A percentile compares a stretch with the other conserved stretches of the same genome.
These are phyloP conservation scores for Fistulinella prunicolor DNA, from an alignment of 768 basidiomycete species.

Conservation along the genomic window DNA sequence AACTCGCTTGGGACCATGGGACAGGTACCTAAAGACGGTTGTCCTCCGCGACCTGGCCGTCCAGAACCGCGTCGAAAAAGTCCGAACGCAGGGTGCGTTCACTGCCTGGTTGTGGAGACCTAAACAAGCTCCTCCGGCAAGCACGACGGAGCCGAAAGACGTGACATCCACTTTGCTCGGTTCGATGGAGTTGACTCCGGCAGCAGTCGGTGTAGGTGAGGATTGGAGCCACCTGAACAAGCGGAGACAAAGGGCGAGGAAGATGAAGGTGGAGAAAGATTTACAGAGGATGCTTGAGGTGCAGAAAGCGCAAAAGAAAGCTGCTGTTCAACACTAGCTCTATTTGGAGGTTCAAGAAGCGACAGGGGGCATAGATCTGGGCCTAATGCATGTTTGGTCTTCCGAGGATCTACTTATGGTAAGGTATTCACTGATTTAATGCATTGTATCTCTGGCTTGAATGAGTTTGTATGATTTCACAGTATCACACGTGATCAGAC, in stretches of 20 bases:
- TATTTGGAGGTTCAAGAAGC: too few relatives aligned
- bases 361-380: too few relatives aligned
- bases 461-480: too few relatives aligned
- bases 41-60: conserved; percentile 48
- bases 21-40: conserved; percentile 53
- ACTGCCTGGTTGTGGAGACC: conserved; percentile 44
- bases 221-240: conserved; percentile 59
- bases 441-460: too few relatives aligned
- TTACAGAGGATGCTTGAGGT: conserved; percentile 38
- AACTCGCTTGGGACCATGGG: not conserved
- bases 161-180: not conserved
- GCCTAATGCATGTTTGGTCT: too few relatives aligned
- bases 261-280: conserved; percentile 44
- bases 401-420: too few relatives aligned
- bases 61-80: conserved; percentile 41
- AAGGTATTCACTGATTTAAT: too few relatives aligned
- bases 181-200: conserved; percentile 16
- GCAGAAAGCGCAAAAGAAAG: conserved; percentile 22
- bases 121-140: not conserved
- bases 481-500: too few relatives aligned
- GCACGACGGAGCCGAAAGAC: not conserved
- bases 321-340: not conserved
- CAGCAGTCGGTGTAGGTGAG: conserved; percentile 32
- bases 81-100: conserved; percentile 32
- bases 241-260: conserved; percentile 47